These are phyloP conservation scores for Larix sibirica DNA, from an alignment of 83 land plant genomes.

Conservation along the genomic window DNA sequence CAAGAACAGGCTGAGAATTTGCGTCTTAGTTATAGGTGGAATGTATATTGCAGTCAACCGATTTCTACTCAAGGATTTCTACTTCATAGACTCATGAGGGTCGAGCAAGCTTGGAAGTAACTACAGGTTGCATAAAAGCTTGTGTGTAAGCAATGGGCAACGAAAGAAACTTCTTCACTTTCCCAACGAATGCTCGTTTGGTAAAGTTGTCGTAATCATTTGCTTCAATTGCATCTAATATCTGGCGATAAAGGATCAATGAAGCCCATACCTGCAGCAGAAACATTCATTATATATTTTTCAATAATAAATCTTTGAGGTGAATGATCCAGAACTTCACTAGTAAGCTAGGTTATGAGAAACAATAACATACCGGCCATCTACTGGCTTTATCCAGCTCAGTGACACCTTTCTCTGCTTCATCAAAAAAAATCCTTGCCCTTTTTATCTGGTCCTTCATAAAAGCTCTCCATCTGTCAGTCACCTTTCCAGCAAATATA, in stretches of 20 bases:
- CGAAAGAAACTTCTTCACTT: slow-evolving; percentile 56
- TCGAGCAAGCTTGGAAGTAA: no score
- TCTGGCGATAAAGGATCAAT: slow-evolving; percentile 58
- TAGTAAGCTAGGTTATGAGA: no score
- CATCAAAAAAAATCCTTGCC: slow-evolving; percentile 51
- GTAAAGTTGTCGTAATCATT: slow-evolving; percentile 77
- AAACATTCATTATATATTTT: no score
- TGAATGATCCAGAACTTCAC: no score
- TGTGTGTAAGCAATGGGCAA: slow-evolving; percentile 66
- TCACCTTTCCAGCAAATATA: slow-evolving; percentile 46
- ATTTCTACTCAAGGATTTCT: no score
- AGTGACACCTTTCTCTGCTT: slow-evolving; percentile 44
- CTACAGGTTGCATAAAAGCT: no score
- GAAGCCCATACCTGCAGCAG: slow-evolving; percentile 53
- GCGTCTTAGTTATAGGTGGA: no score
- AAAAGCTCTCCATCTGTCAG: slow-evolving; percentile 51
- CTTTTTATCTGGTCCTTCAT: slow-evolving; percentile 50
- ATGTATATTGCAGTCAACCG: no score
- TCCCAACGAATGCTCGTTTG: slow-evolving; percentile 63
- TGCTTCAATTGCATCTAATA: slow-evolving; percentile 73
- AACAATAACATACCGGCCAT: slow-evolving; percentile 45
- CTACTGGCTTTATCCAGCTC: slow-evolving; percentile 51
- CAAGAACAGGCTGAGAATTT: no score
- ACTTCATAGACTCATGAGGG: no score
- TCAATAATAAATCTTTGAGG: no score